phyloP scores from a whole-genome alignment of 495 filamentous ascomycete species.

The Penicillium egyptiacum region DNA sequence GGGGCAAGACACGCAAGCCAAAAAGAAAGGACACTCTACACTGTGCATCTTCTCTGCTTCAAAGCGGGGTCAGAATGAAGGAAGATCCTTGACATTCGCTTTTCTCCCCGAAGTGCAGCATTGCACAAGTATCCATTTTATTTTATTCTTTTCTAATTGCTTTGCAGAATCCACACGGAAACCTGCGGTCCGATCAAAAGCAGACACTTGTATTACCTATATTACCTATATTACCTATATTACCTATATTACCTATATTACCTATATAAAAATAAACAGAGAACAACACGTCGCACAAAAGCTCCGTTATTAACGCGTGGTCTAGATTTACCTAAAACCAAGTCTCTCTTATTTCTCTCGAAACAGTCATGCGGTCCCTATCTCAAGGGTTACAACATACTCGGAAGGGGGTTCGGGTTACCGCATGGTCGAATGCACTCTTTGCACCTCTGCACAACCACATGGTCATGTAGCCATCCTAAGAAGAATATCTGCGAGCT shows the following conservation, averaged over 20 bases:
- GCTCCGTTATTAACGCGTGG: background rate
- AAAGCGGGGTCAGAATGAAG: background rate
- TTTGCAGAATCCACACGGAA: slow-evolving; percentile 2
- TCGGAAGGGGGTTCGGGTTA: background rate
- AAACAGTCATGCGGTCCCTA: slow-evolving; percentile 12
- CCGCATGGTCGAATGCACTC: slow-evolving; percentile 5
- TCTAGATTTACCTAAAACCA: slow-evolving; percentile 11
- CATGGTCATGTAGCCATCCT: slow-evolving; percentile 1
- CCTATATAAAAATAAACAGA: background rate
- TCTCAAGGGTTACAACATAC: slow-evolving; percentile 8
- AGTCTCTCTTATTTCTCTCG: slow-evolving; percentile 9
- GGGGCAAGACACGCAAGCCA: background rate
- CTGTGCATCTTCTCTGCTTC: too few relatives aligned
- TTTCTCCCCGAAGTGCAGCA: background rate
- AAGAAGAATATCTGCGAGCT: slow-evolving; percentile 19
- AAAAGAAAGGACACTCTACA: background rate
- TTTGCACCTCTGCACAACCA: slow-evolving; percentile 2
- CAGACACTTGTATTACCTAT: too few relatives aligned
- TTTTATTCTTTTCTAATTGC: too few relatives aligned
- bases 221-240: too few relatives aligned
- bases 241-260: too few relatives aligned
- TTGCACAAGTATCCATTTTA: too few relatives aligned
- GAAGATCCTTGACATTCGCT: background rate
- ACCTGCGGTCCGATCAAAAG: slow-evolving; percentile 3
- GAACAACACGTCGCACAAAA: slow-evolving; percentile 4